phyloP scores from a whole-genome alignment of 345 rosid species.

The Rhodomyrtus tomentosa region DNA sequence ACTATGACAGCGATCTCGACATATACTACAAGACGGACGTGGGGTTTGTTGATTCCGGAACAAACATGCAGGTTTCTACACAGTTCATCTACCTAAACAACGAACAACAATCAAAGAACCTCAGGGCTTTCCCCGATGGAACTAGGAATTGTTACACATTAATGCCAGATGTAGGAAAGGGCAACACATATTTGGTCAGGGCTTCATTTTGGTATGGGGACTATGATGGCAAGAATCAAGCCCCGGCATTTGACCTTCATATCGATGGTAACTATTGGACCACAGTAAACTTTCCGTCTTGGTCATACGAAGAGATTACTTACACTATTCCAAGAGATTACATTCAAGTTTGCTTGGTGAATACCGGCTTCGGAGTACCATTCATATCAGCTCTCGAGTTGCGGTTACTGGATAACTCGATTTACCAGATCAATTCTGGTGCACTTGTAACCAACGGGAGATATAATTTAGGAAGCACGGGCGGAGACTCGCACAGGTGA shows the following conservation, averaged over 20 bases:
- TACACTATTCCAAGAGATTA: conserved; percentile 7
- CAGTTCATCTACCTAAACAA: not conserved
- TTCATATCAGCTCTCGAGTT: conserved; percentile 44
- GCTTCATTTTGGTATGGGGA: conserved; percentile 41
- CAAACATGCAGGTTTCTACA: not conserved
- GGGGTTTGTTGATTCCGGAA: conserved; percentile 1
- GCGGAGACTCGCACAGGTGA: not conserved
- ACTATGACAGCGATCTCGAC: not conserved
- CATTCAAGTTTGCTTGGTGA: conserved; percentile 39
- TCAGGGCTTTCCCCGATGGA: conserved; percentile 20
- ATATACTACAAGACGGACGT: conserved; percentile 5
- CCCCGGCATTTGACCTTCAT: conserved; percentile 33
- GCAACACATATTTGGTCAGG: conserved; percentile 31
- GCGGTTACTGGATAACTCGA: not conserved
- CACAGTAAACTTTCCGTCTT: conserved; percentile 2
- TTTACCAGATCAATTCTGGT: not conserved
- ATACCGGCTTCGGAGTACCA: conserved; percentile 33
- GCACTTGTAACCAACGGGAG: not conserved
- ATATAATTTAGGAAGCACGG: rapidly evolving
- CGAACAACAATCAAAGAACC: not conserved
- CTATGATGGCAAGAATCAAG: conserved; percentile 19
- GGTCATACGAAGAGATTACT: conserved; percentile 13
- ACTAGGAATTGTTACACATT: conserved; percentile 20
- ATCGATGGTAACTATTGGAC: conserved; percentile 40
- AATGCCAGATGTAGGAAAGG: not conserved